phyloP scores from a whole-genome alignment of 2,329 filamentous ascomycete species.

The Cercospora beticola region DNA sequence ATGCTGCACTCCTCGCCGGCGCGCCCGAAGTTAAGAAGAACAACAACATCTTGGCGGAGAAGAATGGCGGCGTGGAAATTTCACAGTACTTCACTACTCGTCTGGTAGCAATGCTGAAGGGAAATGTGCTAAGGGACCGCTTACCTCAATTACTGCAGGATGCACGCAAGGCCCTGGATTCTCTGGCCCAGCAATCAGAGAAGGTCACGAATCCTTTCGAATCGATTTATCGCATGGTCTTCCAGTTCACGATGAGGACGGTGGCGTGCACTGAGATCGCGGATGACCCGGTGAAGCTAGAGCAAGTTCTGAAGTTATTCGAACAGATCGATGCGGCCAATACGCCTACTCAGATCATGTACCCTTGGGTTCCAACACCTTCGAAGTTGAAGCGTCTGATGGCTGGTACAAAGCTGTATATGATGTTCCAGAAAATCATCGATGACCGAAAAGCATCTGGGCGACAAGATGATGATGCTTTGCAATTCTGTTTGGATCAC shows the following conservation, averaged over 20 bases:
- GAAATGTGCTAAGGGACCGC: slow-evolving; percentile 28
- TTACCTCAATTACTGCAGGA: slow-evolving; percentile 49
- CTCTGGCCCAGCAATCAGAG: slow-evolving; percentile 37
- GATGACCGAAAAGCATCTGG: slow-evolving; percentile 47
- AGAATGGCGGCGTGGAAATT: slow-evolving; percentile 21
- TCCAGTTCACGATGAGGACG: slow-evolving; percentile 58
- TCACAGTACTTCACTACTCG: slow-evolving; percentile 30
- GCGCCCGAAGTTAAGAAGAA: slow-evolving; percentile 37
- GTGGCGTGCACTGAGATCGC: slow-evolving; percentile 57
- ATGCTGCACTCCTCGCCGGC: slow-evolving; percentile 32
- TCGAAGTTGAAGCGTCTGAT: slow-evolving; percentile 47
- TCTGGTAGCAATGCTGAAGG: slow-evolving; percentile 33
- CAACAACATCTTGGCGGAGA: slow-evolving; percentile 23
- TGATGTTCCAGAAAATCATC: slow-evolving; percentile 51
- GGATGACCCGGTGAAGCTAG: slow-evolving; percentile 45
- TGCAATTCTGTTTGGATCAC: slow-evolving; percentile 56
- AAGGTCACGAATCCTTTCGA: slow-evolving; percentile 55
- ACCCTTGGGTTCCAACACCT: slow-evolving; percentile 53
- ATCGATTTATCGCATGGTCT: slow-evolving; percentile 54
- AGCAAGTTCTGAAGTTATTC: slow-evolving; percentile 48
- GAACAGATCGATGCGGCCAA: slow-evolving; percentile 49
- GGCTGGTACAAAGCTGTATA: slow-evolving; percentile 51
- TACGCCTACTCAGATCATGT: slow-evolving; percentile 51
- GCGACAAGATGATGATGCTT: slow-evolving; percentile 48
- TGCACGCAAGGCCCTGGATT: slow-evolving; percentile 41